Evolutionary conservation across 2,329 filamentous ascomycete genomes (phyloP).

Genomic region (Fusarium annulatum): DNA sequence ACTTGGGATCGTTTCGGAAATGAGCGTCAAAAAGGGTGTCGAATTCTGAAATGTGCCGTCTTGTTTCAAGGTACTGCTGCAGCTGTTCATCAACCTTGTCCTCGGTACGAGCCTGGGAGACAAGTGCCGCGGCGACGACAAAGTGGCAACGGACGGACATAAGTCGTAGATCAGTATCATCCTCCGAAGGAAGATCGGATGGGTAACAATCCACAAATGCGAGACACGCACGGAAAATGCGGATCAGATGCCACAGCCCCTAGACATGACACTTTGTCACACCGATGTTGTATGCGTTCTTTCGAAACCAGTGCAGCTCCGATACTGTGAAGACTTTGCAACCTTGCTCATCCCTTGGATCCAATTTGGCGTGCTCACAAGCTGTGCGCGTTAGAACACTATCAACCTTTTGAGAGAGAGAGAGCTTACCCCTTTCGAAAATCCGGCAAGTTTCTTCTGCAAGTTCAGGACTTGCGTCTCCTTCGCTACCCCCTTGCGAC

Average conservation of each 20-base stretch:
- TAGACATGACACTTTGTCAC: slow-evolving; percentile 69
- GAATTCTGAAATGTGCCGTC: slow-evolving; percentile 71
- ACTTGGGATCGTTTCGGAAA: slow-evolving; percentile 54
- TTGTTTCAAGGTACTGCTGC: slow-evolving; percentile 70
- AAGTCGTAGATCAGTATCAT: slow-evolving; percentile 62
- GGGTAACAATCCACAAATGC: slow-evolving; percentile 64
- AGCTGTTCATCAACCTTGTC: slow-evolving; percentile 62
- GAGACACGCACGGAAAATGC: slow-evolving; percentile 67
- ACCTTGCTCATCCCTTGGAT: slow-evolving; percentile 53
- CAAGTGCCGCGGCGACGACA: slow-evolving; percentile 64
- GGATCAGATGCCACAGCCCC: slow-evolving; percentile 63
- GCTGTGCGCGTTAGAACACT: slow-evolving; percentile 37
- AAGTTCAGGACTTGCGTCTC: slow-evolving; percentile 21
- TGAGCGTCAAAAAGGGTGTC: slow-evolving; percentile 66
- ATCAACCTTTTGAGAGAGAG: neutral
- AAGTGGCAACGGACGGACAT: slow-evolving; percentile 79
- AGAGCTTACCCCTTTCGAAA: slow-evolving; percentile 57
- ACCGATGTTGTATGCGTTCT: slow-evolving; percentile 82
- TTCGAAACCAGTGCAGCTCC: slow-evolving; percentile 87
- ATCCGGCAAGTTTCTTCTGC: slow-evolving; percentile 64
- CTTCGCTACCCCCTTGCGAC: slow-evolving; percentile 43
- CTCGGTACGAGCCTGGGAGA: slow-evolving; percentile 63
- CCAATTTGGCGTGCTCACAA: slow-evolving; percentile 46
- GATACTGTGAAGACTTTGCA: slow-evolving; percentile 65
- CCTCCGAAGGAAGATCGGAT: slow-evolving; percentile 54